These are phyloP conservation scores for Chaetomium cochliodes DNA, from an alignment of 495 filamentous ascomycete genomes.

Conservation along the genomic window DNA sequence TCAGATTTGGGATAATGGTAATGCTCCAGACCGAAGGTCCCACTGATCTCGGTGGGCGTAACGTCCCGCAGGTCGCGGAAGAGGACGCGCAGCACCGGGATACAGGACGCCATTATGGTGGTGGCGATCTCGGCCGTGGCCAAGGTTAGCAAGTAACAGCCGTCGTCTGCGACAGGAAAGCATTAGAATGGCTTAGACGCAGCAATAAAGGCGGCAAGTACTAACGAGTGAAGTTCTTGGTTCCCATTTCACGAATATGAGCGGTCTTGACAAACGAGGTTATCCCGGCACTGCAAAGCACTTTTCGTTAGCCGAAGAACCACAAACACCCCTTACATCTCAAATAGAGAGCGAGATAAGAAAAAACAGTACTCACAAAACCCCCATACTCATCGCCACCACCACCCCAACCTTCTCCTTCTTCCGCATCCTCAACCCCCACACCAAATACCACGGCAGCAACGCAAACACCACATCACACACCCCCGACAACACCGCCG, in stretches of 20 bases:
- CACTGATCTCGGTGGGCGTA: background rate
- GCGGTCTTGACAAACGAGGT: slow-evolving; percentile 31
- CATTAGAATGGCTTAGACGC: background rate
- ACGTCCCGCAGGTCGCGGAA: slow-evolving; percentile 28
- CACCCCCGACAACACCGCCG: slow-evolving; percentile 30
- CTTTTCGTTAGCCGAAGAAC: too few relatives aligned
- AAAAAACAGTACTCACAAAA: slow-evolving; percentile 26
- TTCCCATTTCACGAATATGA: slow-evolving; percentile 20
- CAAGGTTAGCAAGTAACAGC: slow-evolving; percentile 30
- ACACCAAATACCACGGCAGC: slow-evolving; percentile 34
- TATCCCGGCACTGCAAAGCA: slow-evolving; percentile 24
- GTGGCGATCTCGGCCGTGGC: slow-evolving; percentile 31
- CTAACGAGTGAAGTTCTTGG: slow-evolving; percentile 32
- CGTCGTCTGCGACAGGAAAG: slow-evolving; percentile 22
- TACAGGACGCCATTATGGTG: slow-evolving; percentile 39
- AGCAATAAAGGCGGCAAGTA: background rate
- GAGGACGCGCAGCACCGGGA: slow-evolving; percentile 37
- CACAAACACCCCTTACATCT: too few relatives aligned
- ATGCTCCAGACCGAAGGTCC: background rate
- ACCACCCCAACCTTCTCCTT: slow-evolving; percentile 36
- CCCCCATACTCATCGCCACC: slow-evolving; percentile 37
- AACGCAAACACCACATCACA: slow-evolving; percentile 33
- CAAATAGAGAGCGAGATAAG: background rate
- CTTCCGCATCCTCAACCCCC: slow-evolving; percentile 28
- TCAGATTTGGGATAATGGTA: background rate